Percentiles rank a stretch among this genome's conserved stretches.
phyloP scores from a whole-genome alignment of 2,329 filamentous ascomycete species.

The Scorias spongiosa region DNA sequence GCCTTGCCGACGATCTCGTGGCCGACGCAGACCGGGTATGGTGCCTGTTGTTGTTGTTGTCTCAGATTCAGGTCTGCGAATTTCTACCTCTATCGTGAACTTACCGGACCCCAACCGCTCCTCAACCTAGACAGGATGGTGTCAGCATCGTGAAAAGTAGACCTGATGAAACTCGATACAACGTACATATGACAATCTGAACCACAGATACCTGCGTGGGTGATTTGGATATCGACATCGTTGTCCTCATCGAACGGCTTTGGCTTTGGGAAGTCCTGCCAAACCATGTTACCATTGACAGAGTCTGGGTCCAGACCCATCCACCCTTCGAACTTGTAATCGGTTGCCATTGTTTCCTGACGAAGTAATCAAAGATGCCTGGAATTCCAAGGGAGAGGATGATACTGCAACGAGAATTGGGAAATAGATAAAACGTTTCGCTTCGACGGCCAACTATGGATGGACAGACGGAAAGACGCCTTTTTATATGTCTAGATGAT shows the following conservation, averaged over 20 bases:
- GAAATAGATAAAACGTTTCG: no score
- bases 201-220: constrained; percentile 25
- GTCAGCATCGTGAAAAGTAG: no score
- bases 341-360: constrained; percentile 10
- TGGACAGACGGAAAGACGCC: no score
- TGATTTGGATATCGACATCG: constrained; percentile 26
- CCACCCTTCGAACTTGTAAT: constrained; percentile 43
- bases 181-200: constrained; percentile 12
- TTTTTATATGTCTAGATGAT: no score
- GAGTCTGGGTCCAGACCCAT: constrained; percentile 35
- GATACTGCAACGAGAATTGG: no score
- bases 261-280: constrained; percentile 27
- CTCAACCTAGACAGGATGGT: constrained; percentile 5
- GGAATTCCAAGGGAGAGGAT: no score
- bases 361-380: no score
- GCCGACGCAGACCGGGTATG: constrained; percentile 16
- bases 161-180: not conserved
- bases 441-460: no score
- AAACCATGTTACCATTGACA: constrained; percentile 39
- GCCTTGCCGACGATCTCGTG: constrained; percentile 22
- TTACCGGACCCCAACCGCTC: constrained; percentile 28
- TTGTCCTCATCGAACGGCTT: constrained; percentile 25
- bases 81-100: not conserved
- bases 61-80: no score
- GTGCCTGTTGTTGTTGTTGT: constrained; percentile 1